Evolutionary conservation across 495 filamentous ascomycete genomes (phyloP).

Genomic region (Penicillium bialowiezense): DNA sequence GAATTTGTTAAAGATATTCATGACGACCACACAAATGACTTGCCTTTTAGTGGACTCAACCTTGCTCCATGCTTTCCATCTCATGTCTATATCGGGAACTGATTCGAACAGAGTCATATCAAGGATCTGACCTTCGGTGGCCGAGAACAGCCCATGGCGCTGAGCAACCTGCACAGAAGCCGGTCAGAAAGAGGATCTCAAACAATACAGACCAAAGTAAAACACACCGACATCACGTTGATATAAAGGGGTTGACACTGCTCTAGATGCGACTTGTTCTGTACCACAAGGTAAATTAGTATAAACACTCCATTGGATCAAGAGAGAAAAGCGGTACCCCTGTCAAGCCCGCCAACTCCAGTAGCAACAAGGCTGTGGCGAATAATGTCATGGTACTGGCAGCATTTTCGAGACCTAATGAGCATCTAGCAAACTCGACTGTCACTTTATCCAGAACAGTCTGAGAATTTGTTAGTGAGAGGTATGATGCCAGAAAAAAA

Average conservation of each 20-base stretch:
- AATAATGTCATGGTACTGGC: slow-evolving; percentile 42
- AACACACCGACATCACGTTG: slow-evolving; percentile 48
- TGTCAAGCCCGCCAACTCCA: slow-evolving; percentile 49
- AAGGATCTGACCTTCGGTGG: slow-evolving; percentile 44
- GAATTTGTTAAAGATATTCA: background rate
- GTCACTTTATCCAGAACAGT: slow-evolving; percentile 40
- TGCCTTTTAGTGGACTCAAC: slow-evolving; percentile 51
- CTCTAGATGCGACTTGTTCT: slow-evolving; percentile 45
- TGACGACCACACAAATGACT: background rate
- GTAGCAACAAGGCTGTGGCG: slow-evolving; percentile 45
- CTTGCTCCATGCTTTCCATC: slow-evolving; percentile 54
- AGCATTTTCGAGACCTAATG: slow-evolving; percentile 34
- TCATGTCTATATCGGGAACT: slow-evolving; percentile 43
- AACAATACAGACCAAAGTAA: background rate
- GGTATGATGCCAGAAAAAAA: too few species aligned
- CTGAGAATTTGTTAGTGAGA: slow-evolving; percentile 14
- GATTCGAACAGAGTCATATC: slow-evolving; percentile 45
- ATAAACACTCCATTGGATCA: background rate
- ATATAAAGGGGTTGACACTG: slow-evolving; percentile 50
- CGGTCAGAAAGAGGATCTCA: background rate
- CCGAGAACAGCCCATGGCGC: slow-evolving; percentile 49
- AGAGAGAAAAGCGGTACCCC: slow-evolving; percentile 30
- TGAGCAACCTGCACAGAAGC: slow-evolving; percentile 39
- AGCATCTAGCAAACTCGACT: slow-evolving; percentile 37
- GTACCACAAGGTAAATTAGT: slow-evolving; percentile 12